These are phyloP conservation scores for Peronospora farinosa DNA, from an alignment of 352 stramenopile genomes.

Conservation along the genomic window DNA sequence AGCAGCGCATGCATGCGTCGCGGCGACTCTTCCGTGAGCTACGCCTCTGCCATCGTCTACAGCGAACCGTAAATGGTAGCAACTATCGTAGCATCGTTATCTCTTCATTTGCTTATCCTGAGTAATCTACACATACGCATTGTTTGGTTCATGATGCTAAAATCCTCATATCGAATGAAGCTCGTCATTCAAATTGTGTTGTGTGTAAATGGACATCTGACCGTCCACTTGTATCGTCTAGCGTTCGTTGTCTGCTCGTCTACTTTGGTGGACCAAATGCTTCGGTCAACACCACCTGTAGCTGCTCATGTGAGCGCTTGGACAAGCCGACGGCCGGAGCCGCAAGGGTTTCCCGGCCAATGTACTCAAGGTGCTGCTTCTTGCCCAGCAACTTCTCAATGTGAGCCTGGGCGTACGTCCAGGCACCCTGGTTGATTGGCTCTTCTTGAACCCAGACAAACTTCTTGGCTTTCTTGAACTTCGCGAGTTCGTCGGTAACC, in stretches of 20 bases:
- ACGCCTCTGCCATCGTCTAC: constrained; percentile 90
- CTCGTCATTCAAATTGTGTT: background rate
- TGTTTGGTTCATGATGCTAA: background rate
- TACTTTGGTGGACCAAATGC: constrained; percentile 43
- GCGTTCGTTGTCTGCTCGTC: constrained; percentile 2
- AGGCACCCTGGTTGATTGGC: constrained; percentile 74
- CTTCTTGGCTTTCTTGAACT: constrained; percentile 58
- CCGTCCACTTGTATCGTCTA: background rate
- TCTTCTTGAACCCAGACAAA: constrained; percentile 82
- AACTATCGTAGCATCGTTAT: background rate
- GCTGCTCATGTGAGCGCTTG: constrained; percentile 61
- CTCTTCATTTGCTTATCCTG: constrained; percentile 7
- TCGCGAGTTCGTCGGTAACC: constrained; percentile 43
- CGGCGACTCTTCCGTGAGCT: constrained; percentile 91
- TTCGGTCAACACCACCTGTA: constrained; percentile 55
- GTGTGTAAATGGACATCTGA: background rate
- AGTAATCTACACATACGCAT: constrained; percentile 11
- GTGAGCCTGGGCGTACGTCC: constrained; percentile 61
- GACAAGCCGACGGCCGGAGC: constrained; percentile 65
- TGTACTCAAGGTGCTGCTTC: constrained; percentile 55
- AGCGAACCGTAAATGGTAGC: constrained; percentile 32
- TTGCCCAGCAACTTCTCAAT: constrained; percentile 66
- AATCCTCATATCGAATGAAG: background rate
- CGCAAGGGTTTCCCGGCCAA: constrained; percentile 65
- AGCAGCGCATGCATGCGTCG: constrained; percentile 81